Conservation (phyloP, 2,329 filamentous ascomycete species). For the Thielaviopsis punctulata region DNA sequence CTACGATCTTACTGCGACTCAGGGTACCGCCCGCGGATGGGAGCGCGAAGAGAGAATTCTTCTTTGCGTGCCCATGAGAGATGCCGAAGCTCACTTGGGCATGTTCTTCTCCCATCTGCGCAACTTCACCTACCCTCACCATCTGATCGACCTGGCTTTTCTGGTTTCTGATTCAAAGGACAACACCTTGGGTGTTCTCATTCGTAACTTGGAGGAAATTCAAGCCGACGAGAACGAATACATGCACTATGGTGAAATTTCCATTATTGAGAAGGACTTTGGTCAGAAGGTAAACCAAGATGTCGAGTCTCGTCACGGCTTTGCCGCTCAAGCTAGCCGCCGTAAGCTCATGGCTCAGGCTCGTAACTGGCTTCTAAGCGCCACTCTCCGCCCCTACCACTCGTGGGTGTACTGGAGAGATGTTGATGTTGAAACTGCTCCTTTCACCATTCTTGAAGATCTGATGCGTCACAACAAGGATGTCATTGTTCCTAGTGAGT, state of each 20-base stretch:
- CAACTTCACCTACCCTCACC: slow-evolving; percentile 94
- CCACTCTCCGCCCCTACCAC: slow-evolving; percentile 81
- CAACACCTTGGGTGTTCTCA: slow-evolving; percentile 60
- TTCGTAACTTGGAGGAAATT: slow-evolving; percentile 56
- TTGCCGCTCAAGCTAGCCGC: slow-evolving; percentile 82
- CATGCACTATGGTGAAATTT: slow-evolving; percentile 85
- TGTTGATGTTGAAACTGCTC: slow-evolving; percentile 93
- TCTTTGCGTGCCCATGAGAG: slow-evolving; percentile 82
- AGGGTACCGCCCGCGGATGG: slow-evolving; percentile 86
- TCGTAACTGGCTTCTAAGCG: slow-evolving; percentile 89
- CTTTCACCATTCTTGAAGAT: slow-evolving; percentile 91
- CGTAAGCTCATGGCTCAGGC: slow-evolving; percentile 97
- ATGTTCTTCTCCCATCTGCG: slow-evolving; percentile 98
- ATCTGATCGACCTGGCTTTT: slow-evolving; percentile 90
- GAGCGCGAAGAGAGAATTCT: slow-evolving; percentile 90
- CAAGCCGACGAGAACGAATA: slow-evolving; percentile 65
- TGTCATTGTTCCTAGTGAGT: slow-evolving; percentile 89
- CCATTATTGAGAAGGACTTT: slow-evolving; percentile 97
- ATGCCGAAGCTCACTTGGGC: slow-evolving; percentile 75
- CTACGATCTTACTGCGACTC: slow-evolving; percentile 83
- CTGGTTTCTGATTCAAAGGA: slow-evolving; percentile 96
- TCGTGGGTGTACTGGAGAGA: slow-evolving; percentile 99
- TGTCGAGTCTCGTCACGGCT: slow-evolving; percentile 91
- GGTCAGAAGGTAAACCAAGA: slow-evolving; percentile 96
- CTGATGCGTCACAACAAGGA: slow-evolving; percentile 98